phyloP scores from a whole-genome alignment of 495 filamentous ascomycete genomes.

The Annulohypoxylon bovei region DNA sequence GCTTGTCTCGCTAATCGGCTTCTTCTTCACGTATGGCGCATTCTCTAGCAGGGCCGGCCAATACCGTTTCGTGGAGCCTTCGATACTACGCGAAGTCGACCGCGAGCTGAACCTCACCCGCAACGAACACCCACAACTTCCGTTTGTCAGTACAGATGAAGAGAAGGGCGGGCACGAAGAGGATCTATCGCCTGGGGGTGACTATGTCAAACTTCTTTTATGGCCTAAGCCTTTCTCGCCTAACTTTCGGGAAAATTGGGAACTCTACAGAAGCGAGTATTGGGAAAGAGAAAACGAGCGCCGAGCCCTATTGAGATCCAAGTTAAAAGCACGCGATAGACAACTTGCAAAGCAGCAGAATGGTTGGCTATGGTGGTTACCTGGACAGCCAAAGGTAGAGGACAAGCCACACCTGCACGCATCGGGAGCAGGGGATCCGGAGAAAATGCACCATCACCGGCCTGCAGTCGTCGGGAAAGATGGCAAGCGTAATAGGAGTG shows the following conservation, averaged over 20 bases:
- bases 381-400: conserved; percentile 49
- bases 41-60: conserved; percentile 70
- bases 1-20: conserved; percentile 71
- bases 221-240: conserved; percentile 95
- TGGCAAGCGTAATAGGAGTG: conserved; percentile 58
- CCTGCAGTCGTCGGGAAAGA: conserved; percentile 53
- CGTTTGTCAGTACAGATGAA: conserved; percentile 55
- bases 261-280: conserved; percentile 89
- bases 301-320: conserved; percentile 74
- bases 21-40: conserved; percentile 79
- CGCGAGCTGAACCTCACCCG: conserved; percentile 53
- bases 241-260: conserved; percentile 97
- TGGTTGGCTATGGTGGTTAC: conserved; percentile 89
- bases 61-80: conserved; percentile 72
- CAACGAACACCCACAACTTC: conserved; percentile 54
- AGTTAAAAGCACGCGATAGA: conserved; percentile 70
- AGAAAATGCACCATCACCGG: conserved; percentile 50
- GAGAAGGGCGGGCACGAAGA: conserved; percentile 74
- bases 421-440: conserved; percentile 33
- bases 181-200: conserved; percentile 86
- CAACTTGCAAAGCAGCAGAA: conserved; percentile 72
- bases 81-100: conserved; percentile 61
- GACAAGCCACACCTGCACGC: conserved; percentile 48
- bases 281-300: conserved; percentile 98
- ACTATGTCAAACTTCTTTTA: conserved; percentile 88